These are phyloP conservation scores for Cornus kousa DNA, from an alignment of 148 eudicot species.

Conservation along the genomic window DNA sequence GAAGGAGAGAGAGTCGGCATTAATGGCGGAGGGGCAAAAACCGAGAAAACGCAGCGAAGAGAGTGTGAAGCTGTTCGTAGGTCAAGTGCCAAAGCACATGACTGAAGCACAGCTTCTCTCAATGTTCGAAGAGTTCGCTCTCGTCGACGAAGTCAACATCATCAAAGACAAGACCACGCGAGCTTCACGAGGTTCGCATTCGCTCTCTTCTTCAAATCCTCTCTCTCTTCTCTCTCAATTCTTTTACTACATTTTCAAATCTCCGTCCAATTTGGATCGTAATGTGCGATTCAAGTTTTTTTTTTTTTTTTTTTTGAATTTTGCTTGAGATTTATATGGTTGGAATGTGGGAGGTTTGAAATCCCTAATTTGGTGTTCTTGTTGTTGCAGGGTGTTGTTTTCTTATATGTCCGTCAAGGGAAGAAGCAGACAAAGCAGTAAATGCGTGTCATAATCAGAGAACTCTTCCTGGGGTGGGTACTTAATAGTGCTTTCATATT, in stretches of 20 bases:
- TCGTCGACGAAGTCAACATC: slow-evolving; percentile 88
- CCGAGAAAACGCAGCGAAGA: slow-evolving; percentile 52
- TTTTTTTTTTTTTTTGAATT: background rate
- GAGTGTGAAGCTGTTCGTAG: slow-evolving; percentile 94
- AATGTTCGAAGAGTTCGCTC: slow-evolving; percentile 64
- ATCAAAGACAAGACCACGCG: slow-evolving; percentile 87
- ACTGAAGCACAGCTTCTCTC: slow-evolving; percentile 62
- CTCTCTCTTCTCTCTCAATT: background rate
- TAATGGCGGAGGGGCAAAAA: slow-evolving; percentile 60
- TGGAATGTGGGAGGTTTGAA: slow-evolving; percentile 8
- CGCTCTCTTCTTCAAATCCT: too few species aligned
- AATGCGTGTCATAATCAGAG: slow-evolving; percentile 79
- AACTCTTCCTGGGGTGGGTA: slow-evolving; percentile 87
- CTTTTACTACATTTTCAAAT: background rate
- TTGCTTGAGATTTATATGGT: slow-evolving; percentile 5
- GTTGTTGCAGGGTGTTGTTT: slow-evolving; percentile 75
- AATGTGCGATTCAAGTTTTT: slow-evolving; percentile 18
- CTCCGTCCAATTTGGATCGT: slow-evolving; percentile 8
- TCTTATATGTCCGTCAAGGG: slow-evolving; percentile 80
- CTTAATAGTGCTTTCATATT: background rate
- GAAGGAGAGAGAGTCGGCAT: slow-evolving; percentile 26
- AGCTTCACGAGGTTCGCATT: slow-evolving; percentile 78
- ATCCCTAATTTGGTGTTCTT: slow-evolving; percentile 20
- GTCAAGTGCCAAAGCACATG: slow-evolving; percentile 94
- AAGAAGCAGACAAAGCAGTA: slow-evolving; percentile 93